phyloP scores from a whole-genome alignment of 2,329 filamentous ascomycete genomes.

The Xylariaceae sp. region DNA sequence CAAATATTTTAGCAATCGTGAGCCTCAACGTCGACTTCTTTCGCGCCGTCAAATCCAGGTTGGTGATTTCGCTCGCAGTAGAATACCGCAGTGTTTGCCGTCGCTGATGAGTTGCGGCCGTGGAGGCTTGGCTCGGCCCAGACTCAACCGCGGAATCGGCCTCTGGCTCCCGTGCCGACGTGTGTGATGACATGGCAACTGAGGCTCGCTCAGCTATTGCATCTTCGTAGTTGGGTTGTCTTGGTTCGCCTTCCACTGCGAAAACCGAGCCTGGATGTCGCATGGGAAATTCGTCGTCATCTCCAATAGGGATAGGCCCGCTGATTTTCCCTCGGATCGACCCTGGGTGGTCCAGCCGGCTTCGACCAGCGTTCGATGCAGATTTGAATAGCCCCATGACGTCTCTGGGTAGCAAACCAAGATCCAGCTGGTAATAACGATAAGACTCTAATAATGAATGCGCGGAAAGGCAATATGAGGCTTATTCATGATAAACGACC shows the following conservation, averaged over 20 bases:
- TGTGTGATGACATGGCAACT: conserved; percentile 18
- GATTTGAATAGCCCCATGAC: conserved; percentile 47
- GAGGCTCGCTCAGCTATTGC: conserved; percentile 21
- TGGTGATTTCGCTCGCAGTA: conserved; percentile 42
- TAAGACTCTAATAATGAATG: conserved; percentile 11
- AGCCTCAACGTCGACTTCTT: conserved; percentile 59
- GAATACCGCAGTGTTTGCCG: conserved; percentile 46
- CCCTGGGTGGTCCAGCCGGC: conserved; percentile 35
- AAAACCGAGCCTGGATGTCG: conserved; percentile 41
- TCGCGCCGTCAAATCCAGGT: conserved; percentile 42
- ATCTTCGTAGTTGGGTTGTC: conserved; percentile 10
- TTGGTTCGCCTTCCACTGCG: conserved; percentile 31
- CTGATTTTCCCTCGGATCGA: conserved; percentile 61
- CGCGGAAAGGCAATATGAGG: conserved; percentile 14
- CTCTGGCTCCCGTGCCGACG: conserved; percentile 21
- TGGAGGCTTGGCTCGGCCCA: conserved; percentile 28
- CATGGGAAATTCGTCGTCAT: conserved; percentile 55
- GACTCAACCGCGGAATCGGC: conserved; percentile 21
- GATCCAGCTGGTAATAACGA: conserved; percentile 8
- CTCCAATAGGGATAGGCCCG: conserved; percentile 56
- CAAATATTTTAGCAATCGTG: conserved; percentile 57
- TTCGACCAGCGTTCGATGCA: conserved; percentile 38
- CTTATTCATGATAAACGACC: conserved; percentile 19
- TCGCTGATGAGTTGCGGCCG: conserved; percentile 28
- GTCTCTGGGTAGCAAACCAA: conserved; percentile 8